Conservation (phyloP, 2,329 filamentous ascomycete genomes). For the Magnaporthales sp. region DNA sequence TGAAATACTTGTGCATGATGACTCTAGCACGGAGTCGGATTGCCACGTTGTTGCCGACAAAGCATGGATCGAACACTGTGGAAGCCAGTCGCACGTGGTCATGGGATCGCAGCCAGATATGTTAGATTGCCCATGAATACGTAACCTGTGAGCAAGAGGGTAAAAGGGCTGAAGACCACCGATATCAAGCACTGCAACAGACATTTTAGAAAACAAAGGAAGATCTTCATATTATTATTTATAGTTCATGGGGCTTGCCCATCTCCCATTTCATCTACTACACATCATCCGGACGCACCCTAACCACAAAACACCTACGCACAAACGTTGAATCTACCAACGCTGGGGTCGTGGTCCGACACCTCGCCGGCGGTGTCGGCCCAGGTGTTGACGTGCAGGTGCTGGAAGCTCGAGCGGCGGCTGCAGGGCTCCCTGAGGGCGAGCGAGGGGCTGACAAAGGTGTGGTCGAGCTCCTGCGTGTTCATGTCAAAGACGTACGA, state of each 20-base stretch:
- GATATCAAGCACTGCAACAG: background rate
- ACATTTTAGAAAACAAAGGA: background rate
- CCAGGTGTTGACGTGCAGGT: constrained; percentile 67
- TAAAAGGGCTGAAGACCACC: background rate
- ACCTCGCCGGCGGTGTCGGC: constrained; percentile 43
- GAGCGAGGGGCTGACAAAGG: constrained; percentile 52
- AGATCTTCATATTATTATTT: background rate
- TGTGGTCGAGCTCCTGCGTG: constrained; percentile 61
- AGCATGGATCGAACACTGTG: no score
- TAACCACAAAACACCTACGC: background rate
- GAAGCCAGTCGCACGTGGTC: no score
- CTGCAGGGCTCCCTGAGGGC: constrained; percentile 17
- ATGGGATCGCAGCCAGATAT: no score
- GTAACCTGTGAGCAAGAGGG: no score
- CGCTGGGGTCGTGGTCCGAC: constrained; percentile 62
- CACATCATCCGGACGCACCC: background rate
- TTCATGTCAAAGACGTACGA: constrained; percentile 65
- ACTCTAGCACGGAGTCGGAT: no score
- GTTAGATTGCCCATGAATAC: no score
- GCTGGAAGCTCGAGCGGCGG: constrained; percentile 42
- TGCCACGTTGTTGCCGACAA: no score
- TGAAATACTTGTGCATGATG: no score
- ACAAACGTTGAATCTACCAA: constrained; percentile 56
- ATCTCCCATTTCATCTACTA: background rate
- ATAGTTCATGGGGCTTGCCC: background rate